phyloP scores from a whole-genome alignment of 139 green algal species.

The Ulvella scutata region DNA sequence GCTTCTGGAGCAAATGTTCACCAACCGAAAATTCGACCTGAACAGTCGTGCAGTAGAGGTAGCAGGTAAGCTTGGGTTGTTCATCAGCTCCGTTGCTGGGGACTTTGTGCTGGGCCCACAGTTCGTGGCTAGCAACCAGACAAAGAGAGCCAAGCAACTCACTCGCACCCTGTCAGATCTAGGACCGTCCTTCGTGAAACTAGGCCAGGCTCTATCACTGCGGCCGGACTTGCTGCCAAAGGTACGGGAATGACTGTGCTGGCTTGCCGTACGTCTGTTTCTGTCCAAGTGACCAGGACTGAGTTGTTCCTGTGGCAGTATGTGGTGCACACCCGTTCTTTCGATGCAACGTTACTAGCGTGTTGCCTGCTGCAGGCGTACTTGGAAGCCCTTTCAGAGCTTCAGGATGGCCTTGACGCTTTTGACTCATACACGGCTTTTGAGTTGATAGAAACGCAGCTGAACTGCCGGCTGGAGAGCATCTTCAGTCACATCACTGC shows the following conservation, averaged over 20 bases:
- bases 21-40: conserved; percentile 32
- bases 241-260: no score
- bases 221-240: conserved; percentile 60
- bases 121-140: conserved; percentile 43
- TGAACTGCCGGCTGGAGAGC: conserved; percentile 36
- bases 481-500: conserved; percentile 47
- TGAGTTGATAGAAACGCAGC: conserved; percentile 62
- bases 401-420: conserved; percentile 63
- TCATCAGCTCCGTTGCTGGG: conserved; percentile 31
- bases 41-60: conserved; percentile 31
- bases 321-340: not conserved
- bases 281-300: not conserved
- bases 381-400: conserved; percentile 41
- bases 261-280: no score
- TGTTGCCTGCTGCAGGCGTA: conserved; percentile 16
- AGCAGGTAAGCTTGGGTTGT: conserved; percentile 39
- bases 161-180: conserved; percentile 35
- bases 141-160: conserved; percentile 41
- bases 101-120: conserved; percentile 48
- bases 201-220: conserved; percentile 67
- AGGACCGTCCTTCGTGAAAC: conserved; percentile 77
- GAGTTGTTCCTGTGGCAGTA: not conserved
- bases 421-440: conserved; percentile 51
- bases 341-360: not conserved
- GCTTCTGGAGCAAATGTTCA: conserved; percentile 29